phyloP scores from a whole-genome alignment of 139 green algal genomes.

The Coelastrella sp. region DNA sequence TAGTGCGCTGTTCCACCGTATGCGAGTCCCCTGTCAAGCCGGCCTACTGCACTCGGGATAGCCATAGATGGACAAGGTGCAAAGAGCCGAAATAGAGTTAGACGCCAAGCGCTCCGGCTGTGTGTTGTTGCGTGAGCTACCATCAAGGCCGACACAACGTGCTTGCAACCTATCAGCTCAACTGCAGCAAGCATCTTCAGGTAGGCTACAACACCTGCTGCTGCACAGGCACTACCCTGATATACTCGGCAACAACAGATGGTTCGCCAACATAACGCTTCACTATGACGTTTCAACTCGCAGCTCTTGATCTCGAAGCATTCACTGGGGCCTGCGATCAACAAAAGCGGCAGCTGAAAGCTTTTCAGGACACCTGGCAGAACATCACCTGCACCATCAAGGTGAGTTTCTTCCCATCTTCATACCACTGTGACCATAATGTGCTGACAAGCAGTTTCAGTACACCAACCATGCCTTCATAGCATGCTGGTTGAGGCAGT shows the following conservation, averaged over 20 bases:
- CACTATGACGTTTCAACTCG: neutral
- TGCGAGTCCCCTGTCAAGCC: no score
- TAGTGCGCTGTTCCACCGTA: no score
- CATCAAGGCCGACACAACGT: slow-evolving; percentile 18
- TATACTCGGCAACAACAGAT: no score
- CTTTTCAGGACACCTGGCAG: slow-evolving; percentile 27
- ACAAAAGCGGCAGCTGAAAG: slow-evolving; percentile 11
- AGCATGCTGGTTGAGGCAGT: neutral
- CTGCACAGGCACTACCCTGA: neutral
- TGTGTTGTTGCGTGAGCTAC: slow-evolving; percentile 27
- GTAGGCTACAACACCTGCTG: neutral
- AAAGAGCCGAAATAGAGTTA: neutral
- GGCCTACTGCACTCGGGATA: no score
- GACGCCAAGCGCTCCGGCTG: neutral
- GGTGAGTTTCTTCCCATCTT: neutral
- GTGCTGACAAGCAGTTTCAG: no score
- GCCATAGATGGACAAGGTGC: neutral
- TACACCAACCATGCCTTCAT: neutral
- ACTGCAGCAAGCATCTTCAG: neutral
- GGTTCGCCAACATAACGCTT: neutral
- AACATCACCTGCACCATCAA: neutral
- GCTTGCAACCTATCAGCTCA: slow-evolving; percentile 24
- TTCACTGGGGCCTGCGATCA: neutral
- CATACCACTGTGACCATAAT: no score
- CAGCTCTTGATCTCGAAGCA: neutral